Base-by-base conservation (phyloP, 148 eudicot genomes). In the Spergularia marina region DNA sequence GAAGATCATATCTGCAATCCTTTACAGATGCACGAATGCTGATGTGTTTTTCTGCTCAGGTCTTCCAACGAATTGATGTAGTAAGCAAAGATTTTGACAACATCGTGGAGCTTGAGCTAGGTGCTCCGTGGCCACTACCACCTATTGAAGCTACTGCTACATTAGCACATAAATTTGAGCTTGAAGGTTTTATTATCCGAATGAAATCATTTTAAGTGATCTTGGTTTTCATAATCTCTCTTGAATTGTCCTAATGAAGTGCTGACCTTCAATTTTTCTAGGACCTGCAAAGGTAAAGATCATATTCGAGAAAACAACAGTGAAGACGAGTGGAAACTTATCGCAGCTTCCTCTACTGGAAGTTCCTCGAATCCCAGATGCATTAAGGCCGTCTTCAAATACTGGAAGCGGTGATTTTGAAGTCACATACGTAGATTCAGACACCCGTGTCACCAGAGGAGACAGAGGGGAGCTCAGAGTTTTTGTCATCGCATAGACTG, bases 41-140 rank as follows among this genome's bases (percentile, higher is more conserved):
- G 5, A 16, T 39, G 4, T 60, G 69, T 65, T 61, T 12, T 64
- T 55, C 40, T 74, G 44, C 61, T 66, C 80, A 94, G 98, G 98
- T 94, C 66, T 90, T 91, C 80, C 98, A 94, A 78, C 83, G 98
- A 61, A 94, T 94, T 16, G 98, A 94, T 78, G 77, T 91, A 18
- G 84, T 92, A 11, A 92, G 90, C 89, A 94, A 85, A 60, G 98
- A 94, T 82, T 94, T 94, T 54, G 98, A 94, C 72, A 94, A 94
- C 83, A 94, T 94, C 62, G 96, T 88, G 59, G 97, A 94, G 62
- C 87, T 94, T 51, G 77, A 94, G 76, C 64, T 94, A 72, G 97
- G 96, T 12, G 86, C 91, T 75, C 98, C 96, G 30, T 94, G 97
- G 98, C 97, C 98, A 41, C 17, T 94, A 30, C 96, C 96, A 12